phyloP scores from a whole-genome alignment of 1,284 basidiomycete species.

The Athelia sp. region DNA sequence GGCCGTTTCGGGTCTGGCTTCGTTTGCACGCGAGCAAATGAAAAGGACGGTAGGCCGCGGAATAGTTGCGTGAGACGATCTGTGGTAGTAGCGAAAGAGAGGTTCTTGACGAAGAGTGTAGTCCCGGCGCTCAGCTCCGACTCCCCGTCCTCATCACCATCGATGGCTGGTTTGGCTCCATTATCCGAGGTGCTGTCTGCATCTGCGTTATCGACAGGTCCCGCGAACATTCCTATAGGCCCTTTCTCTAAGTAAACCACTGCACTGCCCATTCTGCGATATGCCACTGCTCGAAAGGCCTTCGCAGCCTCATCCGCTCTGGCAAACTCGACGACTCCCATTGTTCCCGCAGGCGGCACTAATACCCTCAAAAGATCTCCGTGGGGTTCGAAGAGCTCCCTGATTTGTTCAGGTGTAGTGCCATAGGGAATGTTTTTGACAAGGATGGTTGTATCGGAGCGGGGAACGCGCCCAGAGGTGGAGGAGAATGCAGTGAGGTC shows the following conservation, averaged over 20 bases:
- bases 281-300: conserved; percentile 82
- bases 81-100: conserved; percentile 86
- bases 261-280: conserved; percentile 84
- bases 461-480: conserved; percentile 25
- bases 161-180: conserved; percentile 38
- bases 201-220: conserved; percentile 16
- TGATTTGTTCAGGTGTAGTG: conserved; percentile 71
- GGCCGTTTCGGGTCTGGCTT: conserved; percentile 82
- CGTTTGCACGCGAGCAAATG: conserved; percentile 88
- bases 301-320: conserved; percentile 65
- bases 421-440: conserved; percentile 98
- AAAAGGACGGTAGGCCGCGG: conserved; percentile 75
- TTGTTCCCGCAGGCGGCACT: conserved; percentile 90
- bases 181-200: conserved; percentile 14
- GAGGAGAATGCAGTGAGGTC: conserved; percentile 54
- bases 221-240: conserved; percentile 74
- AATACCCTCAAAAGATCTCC: conserved; percentile 77
- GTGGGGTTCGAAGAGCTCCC: conserved; percentile 75
- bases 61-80: conserved; percentile 72
- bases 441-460: conserved; percentile 81
- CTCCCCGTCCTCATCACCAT: conserved; percentile 28
- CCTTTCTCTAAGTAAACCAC: conserved; percentile 94
- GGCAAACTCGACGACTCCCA: conserved; percentile 89
- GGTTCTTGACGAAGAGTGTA: conserved; percentile 94
- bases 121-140: conserved; percentile 59